phyloP scores from a whole-genome alignment of 495 filamentous ascomycete species.

The Daldinia caldariorum region DNA sequence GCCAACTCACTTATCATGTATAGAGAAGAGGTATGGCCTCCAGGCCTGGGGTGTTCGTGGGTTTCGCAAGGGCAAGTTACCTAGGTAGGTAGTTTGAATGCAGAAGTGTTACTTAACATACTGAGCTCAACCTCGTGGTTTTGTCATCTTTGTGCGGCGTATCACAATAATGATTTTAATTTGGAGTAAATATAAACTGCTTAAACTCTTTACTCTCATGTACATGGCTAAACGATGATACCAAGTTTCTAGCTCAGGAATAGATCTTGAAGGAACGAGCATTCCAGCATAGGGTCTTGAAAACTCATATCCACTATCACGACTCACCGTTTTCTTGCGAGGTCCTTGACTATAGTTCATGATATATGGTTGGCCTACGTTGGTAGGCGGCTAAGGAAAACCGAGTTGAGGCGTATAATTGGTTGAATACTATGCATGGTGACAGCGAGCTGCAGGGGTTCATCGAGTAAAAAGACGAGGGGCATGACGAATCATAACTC shows the following conservation, averaged over 20 bases:
- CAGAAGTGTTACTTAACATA: neutral
- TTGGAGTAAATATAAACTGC: too few species aligned
- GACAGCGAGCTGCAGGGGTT: neutral
- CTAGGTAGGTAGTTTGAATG: neutral
- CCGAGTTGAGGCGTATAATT: neutral
- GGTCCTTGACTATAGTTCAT: neutral
- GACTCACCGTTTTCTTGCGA: neutral
- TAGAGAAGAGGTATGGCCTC: neutral
- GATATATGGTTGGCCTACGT: neutral
- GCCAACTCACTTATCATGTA: neutral
- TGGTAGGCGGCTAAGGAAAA: conserved; percentile 3
- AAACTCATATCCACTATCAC: neutral
- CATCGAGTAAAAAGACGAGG: neutral
- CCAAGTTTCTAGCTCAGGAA: neutral
- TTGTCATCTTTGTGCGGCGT: neutral
- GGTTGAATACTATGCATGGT: neutral
- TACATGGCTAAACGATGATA: neutral
- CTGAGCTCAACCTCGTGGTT: neutral
- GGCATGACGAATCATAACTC: neutral
- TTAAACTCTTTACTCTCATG: too few species aligned
- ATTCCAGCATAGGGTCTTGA: neutral
- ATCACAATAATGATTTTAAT: neutral
- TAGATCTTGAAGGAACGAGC: neutral
- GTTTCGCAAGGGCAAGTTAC: neutral
- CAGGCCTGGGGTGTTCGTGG: neutral